Conservation (phyloP, 768 basidiomycete species). For the Harrya chromipes region DNA sequence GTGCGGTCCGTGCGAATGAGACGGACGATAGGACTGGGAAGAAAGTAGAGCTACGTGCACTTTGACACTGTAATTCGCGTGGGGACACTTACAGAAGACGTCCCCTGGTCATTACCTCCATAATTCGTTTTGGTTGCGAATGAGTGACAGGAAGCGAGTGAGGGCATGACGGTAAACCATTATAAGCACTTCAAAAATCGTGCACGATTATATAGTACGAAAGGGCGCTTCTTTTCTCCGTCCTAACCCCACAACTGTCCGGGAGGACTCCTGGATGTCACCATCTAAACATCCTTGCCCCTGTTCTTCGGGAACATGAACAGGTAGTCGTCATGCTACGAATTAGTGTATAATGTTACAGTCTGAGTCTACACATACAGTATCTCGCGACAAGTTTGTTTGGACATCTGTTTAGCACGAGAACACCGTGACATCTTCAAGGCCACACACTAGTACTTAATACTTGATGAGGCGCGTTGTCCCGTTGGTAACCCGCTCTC, state of each 20-base stretch:
- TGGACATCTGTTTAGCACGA: too few relatives aligned
- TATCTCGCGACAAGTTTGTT: too few relatives aligned
- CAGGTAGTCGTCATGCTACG: background rate
- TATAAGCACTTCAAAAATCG: background rate
- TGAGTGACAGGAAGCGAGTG: background rate
- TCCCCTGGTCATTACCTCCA: too few relatives aligned
- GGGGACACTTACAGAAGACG: too few relatives aligned
- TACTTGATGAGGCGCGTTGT: too few relatives aligned
- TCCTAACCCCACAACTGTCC: background rate
- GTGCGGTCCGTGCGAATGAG: constrained; percentile 8
- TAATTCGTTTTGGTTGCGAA: too few relatives aligned
- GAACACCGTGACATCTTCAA: too few relatives aligned
- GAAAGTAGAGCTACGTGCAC: constrained; percentile 12
- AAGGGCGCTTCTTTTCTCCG: background rate
- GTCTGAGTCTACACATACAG: too few relatives aligned
- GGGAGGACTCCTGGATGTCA: background rate
- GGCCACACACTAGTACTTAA: too few relatives aligned
- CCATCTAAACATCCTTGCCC: background rate
- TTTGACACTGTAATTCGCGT: constrained; percentile 3
- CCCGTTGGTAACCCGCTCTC: too few relatives aligned
- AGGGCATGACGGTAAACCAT: too few relatives aligned
- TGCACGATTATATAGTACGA: constrained; percentile 5
- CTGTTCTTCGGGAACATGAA: background rate
- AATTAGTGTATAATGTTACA: too few relatives aligned
- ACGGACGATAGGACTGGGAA: constrained; percentile 8